These are phyloP conservation scores for Neocucurbitaria cava DNA, from an alignment of 2,329 filamentous ascomycete genomes.

Conservation along the genomic window DNA sequence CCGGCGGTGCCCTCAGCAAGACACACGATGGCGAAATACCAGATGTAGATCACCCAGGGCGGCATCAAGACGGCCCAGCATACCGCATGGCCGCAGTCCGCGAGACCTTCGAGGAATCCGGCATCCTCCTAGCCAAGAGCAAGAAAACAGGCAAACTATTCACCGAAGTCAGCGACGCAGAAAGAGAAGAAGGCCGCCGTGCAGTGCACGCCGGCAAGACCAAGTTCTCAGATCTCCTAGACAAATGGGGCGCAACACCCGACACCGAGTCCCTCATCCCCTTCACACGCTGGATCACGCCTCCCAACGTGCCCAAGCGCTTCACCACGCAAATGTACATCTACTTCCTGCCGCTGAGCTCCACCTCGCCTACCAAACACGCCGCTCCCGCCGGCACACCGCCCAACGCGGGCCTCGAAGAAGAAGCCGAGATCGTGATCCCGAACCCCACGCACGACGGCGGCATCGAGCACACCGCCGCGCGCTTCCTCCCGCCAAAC, in stretches of 20 bases:
- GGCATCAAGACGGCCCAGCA: constrained; percentile 73
- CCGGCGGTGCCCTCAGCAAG: constrained; percentile 81
- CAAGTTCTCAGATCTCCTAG: constrained; percentile 72
- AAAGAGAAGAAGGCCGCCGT: constrained; percentile 70
- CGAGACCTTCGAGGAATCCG: constrained; percentile 95
- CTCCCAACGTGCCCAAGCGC: constrained; percentile 71
- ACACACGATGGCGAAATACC: constrained; percentile 75
- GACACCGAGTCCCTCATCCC: constrained; percentile 76
- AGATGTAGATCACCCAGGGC: constrained; percentile 55
- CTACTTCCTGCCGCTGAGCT: constrained; percentile 76
- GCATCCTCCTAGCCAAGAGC: constrained; percentile 75
- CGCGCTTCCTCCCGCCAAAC: constrained; percentile 74
- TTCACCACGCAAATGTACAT: constrained; percentile 98
- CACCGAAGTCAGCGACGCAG: constrained; percentile 62
- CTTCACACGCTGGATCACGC: constrained; percentile 93
- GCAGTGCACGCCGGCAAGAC: constrained; percentile 71
- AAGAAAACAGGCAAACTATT: constrained; percentile 63
- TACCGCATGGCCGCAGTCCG: constrained; percentile 86
- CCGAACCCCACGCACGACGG: constrained; percentile 76
- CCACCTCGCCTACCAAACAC: constrained; percentile 38
- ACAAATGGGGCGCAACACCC: constrained; percentile 62
- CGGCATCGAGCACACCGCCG: constrained; percentile 73
- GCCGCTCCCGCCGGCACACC: constrained; percentile 38
- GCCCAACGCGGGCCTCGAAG: constrained; percentile 37
- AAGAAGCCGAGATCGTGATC: constrained; percentile 62